Percentiles rank a stretch among this genome's conserved stretches.
Evolutionary conservation across 2,329 filamentous ascomycete species (phyloP).

Genomic region (Moelleriella libera): DNA sequence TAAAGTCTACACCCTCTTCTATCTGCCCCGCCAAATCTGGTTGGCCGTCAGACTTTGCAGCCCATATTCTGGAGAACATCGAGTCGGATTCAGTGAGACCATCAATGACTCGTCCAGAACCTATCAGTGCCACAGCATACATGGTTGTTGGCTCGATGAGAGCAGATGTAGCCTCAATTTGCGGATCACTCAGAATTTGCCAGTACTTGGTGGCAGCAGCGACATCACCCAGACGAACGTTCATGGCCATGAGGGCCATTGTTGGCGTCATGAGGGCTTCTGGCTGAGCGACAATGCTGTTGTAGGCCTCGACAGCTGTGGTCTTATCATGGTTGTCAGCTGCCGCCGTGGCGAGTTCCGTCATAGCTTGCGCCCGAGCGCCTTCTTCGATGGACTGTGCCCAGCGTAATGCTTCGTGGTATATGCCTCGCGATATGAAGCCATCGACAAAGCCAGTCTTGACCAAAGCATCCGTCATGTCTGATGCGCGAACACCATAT

Average conservation of each 20-base stretch:
- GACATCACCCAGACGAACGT: constrained; percentile 70
- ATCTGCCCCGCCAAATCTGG: constrained; percentile 61
- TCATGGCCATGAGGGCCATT: constrained; percentile 74
- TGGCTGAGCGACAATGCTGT: constrained; percentile 37
- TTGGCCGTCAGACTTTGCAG: constrained; percentile 33
- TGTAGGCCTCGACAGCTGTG: constrained; percentile 54
- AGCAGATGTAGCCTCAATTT: constrained; percentile 42
- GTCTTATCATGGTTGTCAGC: constrained; percentile 64
- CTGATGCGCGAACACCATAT: constrained; percentile 41
- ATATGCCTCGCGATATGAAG: constrained; percentile 55
- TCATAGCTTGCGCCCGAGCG: constrained; percentile 49
- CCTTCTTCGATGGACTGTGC: constrained; percentile 50
- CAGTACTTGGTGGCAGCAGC: constrained; percentile 67
- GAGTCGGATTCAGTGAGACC: constrained; percentile 64
- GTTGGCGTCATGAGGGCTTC: constrained; percentile 42
- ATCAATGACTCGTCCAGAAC: constrained; percentile 71
- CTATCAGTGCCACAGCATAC: constrained; percentile 79
- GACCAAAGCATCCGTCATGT: constrained; percentile 59
- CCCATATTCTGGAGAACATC: constrained; percentile 77
- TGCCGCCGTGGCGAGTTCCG: constrained; percentile 59
- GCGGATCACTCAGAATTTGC: constrained; percentile 53
- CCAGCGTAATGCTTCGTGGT: constrained; percentile 60
- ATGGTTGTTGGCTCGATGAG: constrained; percentile 83
- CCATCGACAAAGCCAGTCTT: constrained; percentile 66
- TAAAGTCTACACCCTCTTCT: constrained; percentile 69